These are phyloP conservation scores for Flammula alnicola DNA, from an alignment of 1,284 basidiomycete species.

Conservation along the genomic window DNA sequence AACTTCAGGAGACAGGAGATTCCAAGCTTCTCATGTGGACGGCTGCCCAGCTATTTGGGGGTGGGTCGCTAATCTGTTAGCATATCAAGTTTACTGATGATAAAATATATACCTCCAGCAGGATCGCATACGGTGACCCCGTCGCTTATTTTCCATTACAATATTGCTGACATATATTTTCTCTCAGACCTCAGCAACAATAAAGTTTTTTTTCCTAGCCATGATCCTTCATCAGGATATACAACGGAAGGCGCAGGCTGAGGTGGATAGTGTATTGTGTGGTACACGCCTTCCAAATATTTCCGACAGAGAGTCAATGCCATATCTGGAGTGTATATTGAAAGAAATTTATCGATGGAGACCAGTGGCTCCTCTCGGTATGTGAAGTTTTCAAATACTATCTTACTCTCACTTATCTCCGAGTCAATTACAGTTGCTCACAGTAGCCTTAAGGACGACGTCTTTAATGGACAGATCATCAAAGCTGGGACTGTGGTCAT, in stretches of 20 bases:
- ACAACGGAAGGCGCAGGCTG: conserved; percentile 26
- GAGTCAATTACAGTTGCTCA: conserved; percentile 19
- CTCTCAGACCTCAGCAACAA: conserved; percentile 18
- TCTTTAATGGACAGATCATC: conserved; percentile 34
- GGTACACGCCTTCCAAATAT: conserved; percentile 29
- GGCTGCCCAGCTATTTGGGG: conserved; percentile 1
- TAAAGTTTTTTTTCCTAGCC: conserved; percentile 27
- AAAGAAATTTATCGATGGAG: conserved; percentile 26
- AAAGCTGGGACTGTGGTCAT: conserved; percentile 35
- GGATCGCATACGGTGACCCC: background rate
- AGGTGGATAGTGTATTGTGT: conserved; percentile 26
- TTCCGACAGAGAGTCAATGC: conserved; percentile 25
- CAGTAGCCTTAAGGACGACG: conserved; percentile 31
- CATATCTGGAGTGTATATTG: conserved; percentile 20
- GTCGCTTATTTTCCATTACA: background rate
- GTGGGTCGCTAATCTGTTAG: background rate
- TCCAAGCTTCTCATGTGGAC: conserved; percentile 7
- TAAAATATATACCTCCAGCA: background rate
- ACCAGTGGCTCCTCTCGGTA: conserved; percentile 31
- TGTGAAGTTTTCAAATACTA: background rate
- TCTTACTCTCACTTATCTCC: conserved; percentile 3
- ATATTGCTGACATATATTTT: background rate
- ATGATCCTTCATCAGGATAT: conserved; percentile 29
- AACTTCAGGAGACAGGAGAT: background rate
- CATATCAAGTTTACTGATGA: background rate